Base-by-base conservation (phyloP, 2,329 filamentous ascomycete genomes). In the Drechslera avenae region DNA sequence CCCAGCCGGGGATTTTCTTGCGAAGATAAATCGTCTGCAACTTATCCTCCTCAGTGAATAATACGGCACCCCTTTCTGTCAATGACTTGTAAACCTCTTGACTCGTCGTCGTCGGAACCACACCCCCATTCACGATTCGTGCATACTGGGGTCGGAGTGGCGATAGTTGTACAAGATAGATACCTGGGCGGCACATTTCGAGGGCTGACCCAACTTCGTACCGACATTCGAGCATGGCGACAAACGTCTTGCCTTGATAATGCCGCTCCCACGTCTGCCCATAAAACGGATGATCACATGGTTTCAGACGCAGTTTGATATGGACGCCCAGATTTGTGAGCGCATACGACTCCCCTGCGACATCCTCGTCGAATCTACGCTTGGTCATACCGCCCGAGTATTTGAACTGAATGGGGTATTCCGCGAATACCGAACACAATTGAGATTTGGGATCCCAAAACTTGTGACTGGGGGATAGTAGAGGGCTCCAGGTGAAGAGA, bases 401-500 rank as follows among this genome's bases (percentile, higher is more conserved):
- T 1, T 13, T 13, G 17, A 54, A 50, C 5, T 54, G 41, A 0
- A 4, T 21, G 1, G 46, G 51, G 6, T 46, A 37, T 4, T 1
- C n/a, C 9, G 51, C 42, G 16, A 54, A 54, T 10, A 54, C 14
- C 6, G 46, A 44, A 3, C 14, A 34, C 14, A n/a, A 5, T 4
- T 6, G 10, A 5, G 8, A 14, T 9, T 5, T 9, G n/a, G 13
- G 9, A 8, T 12, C 3, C 5, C 17, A 26, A 23, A 12, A 5
- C n/a, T n/a, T n/a, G 13, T 19, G 1, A 2, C 7, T 9, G 9
- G 12, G 32, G 9, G 4, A 3, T 3, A 4, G n/a, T 16, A 8
- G 9, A 10, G 10, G 13, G 9, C 16, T 41, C 56, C 50, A 59
- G 4, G 48, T 43, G 36, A 63, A 61, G 4, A 63, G 28, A 14